Evolutionary conservation across 768 basidiomycete species (phyloP), one percentile per base, ranked within the genome.

Genomic region (Mycena latifolia): DNA sequence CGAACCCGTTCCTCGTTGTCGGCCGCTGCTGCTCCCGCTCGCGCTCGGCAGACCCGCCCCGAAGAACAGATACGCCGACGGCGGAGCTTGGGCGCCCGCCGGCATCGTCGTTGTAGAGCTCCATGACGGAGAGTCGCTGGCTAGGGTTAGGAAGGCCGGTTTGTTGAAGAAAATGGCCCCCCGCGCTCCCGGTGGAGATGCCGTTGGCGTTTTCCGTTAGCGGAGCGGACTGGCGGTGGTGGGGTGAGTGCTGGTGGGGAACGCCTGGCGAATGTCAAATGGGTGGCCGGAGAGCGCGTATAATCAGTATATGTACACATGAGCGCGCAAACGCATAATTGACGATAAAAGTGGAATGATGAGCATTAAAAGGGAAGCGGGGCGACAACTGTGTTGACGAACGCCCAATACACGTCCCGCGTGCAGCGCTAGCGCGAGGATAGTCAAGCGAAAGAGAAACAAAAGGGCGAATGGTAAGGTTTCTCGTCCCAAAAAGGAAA

Each of bases 81-180:
- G 83, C 76, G 57, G 82, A 83, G 31, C 47, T n/a, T n/a, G n/a
- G 43, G 39, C n/a, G n/a, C n/a, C 24, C 47, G 28, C 17, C 14
- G 62, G 29, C 76, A 82, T 91, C 76, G 82, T 91, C 91, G 85
- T 93, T 92, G 86, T 92, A 93, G 85, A 94, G 90, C 71, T 94
- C 92, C 91, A 93, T 86, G 85, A 94, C 89, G 78, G 89, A 85
- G 86, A 94, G 88, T 66, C 92, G 81, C 72, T 92, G 86, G 80
- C 90, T 92, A 74, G 91, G 41, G 4, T 43, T 12, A 43, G n/a
- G n/a, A 43, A 20, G 41, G 41, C 39, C 39, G 39, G 11, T 5
- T 18, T 10, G 39, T 18, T 10, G 39, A 39, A 58, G 55, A 39
- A 37, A 45, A 46, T 4, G 24, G n/a, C n/a, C n/a, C n/a, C n/a